Evolutionary conservation across 2,329 filamentous ascomycete species (phyloP).

Genomic region (Bipolaris oryzae): DNA sequence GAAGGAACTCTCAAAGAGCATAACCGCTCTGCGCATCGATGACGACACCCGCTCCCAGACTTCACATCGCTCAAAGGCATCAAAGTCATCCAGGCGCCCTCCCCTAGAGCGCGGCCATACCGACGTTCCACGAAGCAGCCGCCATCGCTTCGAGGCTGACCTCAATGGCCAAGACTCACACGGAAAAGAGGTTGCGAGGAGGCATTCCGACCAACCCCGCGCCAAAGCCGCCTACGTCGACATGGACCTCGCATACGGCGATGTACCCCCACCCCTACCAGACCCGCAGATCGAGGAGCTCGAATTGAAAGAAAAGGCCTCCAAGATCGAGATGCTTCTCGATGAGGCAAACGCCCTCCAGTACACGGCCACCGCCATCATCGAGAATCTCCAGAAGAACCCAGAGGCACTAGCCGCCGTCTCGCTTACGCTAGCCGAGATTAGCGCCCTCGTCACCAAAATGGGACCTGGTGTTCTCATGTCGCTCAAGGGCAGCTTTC

Average conservation of each 20-base stretch:
- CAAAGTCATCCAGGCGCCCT: constrained; percentile 34
- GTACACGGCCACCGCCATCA: constrained; percentile 80
- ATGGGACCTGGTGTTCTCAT: constrained; percentile 81
- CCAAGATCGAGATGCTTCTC: constrained; percentile 75
- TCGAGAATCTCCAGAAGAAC: constrained; percentile 78
- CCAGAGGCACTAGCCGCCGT: constrained; percentile 94
- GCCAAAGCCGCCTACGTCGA: constrained; percentile 66
- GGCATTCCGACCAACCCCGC: constrained; percentile 52
- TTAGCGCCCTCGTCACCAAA: constrained; percentile 80
- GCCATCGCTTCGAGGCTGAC: constrained; percentile 41
- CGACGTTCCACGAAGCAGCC: constrained; percentile 39
- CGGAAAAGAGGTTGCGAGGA: constrained; percentile 49
- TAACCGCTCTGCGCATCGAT: constrained; percentile 56
- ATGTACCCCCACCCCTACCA: constrained; percentile 72
- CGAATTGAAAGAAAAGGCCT: constrained; percentile 71
- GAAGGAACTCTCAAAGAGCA: constrained; percentile 63
- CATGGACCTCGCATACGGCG: constrained; percentile 90
- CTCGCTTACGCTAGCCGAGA: constrained; percentile 87
- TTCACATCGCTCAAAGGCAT: constrained; percentile 36
- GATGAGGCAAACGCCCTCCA: constrained; percentile 90
- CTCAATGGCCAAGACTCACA: constrained; percentile 41
- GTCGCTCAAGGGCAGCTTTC: constrained; percentile 78
- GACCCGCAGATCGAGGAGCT: constrained; percentile 58
- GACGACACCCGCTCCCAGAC: constrained; percentile 45
- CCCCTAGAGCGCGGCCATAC: constrained; percentile 53